These are phyloP conservation scores for Corymbia citriodora DNA, from an alignment of 441 rosid species.

Conservation along the genomic window DNA sequence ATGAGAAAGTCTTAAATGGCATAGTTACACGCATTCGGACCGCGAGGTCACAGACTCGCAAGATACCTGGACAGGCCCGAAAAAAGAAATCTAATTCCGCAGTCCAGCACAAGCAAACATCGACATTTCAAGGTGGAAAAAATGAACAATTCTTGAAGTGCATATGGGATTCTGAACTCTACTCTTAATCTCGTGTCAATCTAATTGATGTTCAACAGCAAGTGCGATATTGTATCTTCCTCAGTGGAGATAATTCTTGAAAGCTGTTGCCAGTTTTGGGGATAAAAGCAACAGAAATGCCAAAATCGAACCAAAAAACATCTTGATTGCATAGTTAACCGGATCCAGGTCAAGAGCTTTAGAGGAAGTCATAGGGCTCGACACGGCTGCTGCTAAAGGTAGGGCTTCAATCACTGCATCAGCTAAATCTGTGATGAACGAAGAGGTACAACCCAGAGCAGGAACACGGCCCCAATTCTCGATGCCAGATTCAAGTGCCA, in stretches of 20 bases:
- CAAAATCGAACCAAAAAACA: constrained; percentile 73
- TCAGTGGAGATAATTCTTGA: constrained; percentile 43
- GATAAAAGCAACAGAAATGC: constrained; percentile 64
- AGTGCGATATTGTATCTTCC: not conserved
- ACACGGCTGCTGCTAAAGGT: constrained; percentile 61
- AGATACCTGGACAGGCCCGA: not conserved
- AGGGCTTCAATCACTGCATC: constrained; percentile 92
- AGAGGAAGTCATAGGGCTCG: constrained; percentile 15
- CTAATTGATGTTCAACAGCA: not conserved
- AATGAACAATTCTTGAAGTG: not conserved
- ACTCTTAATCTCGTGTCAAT: not conserved
- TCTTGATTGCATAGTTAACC: constrained; percentile 38
- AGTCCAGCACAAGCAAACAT: not conserved
- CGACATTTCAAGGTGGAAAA: not conserved
- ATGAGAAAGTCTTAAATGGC: not conserved
- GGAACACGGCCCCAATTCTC: constrained; percentile 97
- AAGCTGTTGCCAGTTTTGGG: constrained; percentile 52
- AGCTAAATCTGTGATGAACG: constrained; percentile 86
- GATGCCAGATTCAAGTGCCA: constrained; percentile 86
- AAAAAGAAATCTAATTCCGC: not conserved
- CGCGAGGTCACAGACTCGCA: not conserved
- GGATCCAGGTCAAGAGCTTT: constrained; percentile 48
- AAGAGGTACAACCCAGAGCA: constrained; percentile 69
- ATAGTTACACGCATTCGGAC: not conserved
- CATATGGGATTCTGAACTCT: not conserved